A percentile compares a stretch with the other conserved stretches of the same genome.
Evolutionary conservation across 2,329 filamentous ascomycete species (phyloP).

Genomic region (Ceratocystiopsis brevicomis): DNA sequence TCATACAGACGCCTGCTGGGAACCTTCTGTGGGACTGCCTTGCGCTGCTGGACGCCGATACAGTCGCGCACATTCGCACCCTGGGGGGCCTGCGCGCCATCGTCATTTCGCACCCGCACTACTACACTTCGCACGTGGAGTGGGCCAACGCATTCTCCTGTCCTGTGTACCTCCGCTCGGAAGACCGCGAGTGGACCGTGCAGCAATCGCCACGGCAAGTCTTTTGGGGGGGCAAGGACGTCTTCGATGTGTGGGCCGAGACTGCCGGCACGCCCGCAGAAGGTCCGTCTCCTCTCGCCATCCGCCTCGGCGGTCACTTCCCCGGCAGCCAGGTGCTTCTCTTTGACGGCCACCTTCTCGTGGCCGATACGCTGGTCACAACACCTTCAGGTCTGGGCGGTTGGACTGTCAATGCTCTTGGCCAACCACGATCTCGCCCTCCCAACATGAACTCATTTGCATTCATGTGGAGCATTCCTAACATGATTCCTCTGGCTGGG

Average conservation of each 20-base stretch:
- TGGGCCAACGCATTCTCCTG: slow-evolving; percentile 55
- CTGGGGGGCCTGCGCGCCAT: slow-evolving; percentile 53
- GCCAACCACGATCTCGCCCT: slow-evolving; percentile 19
- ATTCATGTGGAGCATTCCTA: slow-evolving; percentile 64
- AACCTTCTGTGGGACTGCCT: slow-evolving; percentile 71
- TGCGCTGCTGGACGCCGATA: slow-evolving; percentile 46
- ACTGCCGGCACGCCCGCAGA: slow-evolving; percentile 13
- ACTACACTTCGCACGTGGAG: slow-evolving; percentile 56
- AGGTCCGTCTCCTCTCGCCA: slow-evolving; percentile 17
- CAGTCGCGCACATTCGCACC: slow-evolving; percentile 33
- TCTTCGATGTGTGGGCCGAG: background rate
- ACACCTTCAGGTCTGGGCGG: slow-evolving; percentile 38
- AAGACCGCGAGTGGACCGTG: slow-evolving; percentile 48
- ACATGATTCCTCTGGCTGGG: slow-evolving; percentile 52
- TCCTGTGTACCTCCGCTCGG: slow-evolving; percentile 46
- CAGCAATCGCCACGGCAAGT: slow-evolving; percentile 23
- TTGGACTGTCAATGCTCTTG: slow-evolving; percentile 26
- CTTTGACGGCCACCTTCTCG: slow-evolving; percentile 42
- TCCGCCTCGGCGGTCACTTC: slow-evolving; percentile 67
- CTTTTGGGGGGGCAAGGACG: slow-evolving; percentile 13
- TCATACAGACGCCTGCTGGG: slow-evolving; percentile 44
- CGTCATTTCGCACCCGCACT: slow-evolving; percentile 65
- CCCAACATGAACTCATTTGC: slow-evolving; percentile 34
- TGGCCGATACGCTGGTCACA: slow-evolving; percentile 60
- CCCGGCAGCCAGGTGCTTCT: slow-evolving; percentile 52